Evolutionary conservation across 495 filamentous ascomycete genomes (phyloP).

Genomic region (Talaromyces nanjingensis): DNA sequence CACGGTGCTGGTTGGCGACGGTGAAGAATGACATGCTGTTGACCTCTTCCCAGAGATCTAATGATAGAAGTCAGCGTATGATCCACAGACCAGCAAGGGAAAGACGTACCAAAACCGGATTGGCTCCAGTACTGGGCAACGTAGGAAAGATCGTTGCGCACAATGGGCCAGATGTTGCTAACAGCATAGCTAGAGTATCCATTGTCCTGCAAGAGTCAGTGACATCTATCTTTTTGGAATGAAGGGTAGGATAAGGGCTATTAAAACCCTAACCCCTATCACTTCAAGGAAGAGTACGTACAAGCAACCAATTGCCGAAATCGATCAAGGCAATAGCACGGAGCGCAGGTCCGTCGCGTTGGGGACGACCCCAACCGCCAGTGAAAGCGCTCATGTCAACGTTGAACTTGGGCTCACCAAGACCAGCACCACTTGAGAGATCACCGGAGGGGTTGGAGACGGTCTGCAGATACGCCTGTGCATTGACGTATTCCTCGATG

Average conservation of each 20-base stretch:
- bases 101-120: constrained; percentile 18
- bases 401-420: constrained; percentile 59
- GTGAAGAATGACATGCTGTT: constrained; percentile 56
- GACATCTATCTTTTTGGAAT: background rate
- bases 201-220: constrained; percentile 13
- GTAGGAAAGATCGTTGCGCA: constrained; percentile 54
- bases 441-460: constrained; percentile 33
- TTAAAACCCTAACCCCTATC: background rate
- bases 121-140: constrained; percentile 64
- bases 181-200: constrained; percentile 24
- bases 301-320: constrained; percentile 26
- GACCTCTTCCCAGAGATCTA: constrained; percentile 69
- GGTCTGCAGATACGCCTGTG: constrained; percentile 47
- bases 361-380: constrained; percentile 55
- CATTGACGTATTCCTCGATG: constrained; percentile 50
- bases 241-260: background rate
- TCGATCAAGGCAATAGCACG: constrained; percentile 33
- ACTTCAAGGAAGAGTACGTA: background rate
- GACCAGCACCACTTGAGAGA: constrained; percentile 44
- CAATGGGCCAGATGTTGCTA: constrained; percentile 45
- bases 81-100: background rate
- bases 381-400: constrained; percentile 46
- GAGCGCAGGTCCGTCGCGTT: constrained; percentile 52
- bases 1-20: constrained; percentile 45
- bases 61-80: background rate